Percentiles rank a stretch among this genome's conserved stretches.
Evolutionary conservation across 208 protist genomes (phyloP).

Genomic region (Wallacemonas sp.): DNA sequence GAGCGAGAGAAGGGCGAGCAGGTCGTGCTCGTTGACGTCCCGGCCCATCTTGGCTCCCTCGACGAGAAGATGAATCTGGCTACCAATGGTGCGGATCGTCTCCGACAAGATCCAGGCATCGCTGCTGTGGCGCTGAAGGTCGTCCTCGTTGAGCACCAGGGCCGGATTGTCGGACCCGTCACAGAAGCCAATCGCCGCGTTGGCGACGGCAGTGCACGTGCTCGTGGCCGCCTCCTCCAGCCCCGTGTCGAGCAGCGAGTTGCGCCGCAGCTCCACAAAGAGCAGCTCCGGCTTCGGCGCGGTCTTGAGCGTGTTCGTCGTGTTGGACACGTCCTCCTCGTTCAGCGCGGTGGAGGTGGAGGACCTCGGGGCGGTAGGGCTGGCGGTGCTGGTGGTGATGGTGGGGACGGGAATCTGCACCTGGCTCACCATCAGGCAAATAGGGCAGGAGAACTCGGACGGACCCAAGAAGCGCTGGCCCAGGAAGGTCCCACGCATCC

Average conservation of each 20-base stretch:
- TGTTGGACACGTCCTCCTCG: conserved; percentile 1
- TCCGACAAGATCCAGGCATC: conserved; percentile 53
- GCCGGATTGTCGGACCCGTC: conserved; percentile 23
- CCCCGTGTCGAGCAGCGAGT: conserved; percentile 13
- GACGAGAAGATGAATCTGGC: conserved; percentile 41
- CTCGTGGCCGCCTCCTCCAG: conserved; percentile 20
- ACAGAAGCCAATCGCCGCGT: conserved; percentile 49
- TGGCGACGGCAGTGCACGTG: conserved; percentile 42
- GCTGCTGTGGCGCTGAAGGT: conserved; percentile 38
- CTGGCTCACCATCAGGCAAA: conserved; percentile 72
- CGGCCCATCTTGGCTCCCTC: conserved; percentile 64
- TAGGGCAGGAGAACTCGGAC: conserved; percentile 65
- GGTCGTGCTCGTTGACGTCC: conserved; percentile 43
- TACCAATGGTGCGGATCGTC: conserved; percentile 52
- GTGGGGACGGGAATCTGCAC: conserved; percentile 56
- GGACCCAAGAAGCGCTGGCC: conserved; percentile 41
- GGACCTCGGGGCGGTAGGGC: background rate
- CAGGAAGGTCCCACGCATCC: conserved; percentile 36
- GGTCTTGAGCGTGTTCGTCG: background rate
- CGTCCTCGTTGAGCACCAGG: conserved; percentile 36
- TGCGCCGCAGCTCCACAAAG: conserved; percentile 45
- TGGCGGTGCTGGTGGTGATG: conserved; percentile 21
- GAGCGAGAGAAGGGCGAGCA: conserved; percentile 54
- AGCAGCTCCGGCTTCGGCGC: conserved; percentile 16
- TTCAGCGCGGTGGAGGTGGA: too few species aligned